phyloP scores from a whole-genome alignment of 371 early-diverging fungal species.

The Umbelopsis sp. region DNA sequence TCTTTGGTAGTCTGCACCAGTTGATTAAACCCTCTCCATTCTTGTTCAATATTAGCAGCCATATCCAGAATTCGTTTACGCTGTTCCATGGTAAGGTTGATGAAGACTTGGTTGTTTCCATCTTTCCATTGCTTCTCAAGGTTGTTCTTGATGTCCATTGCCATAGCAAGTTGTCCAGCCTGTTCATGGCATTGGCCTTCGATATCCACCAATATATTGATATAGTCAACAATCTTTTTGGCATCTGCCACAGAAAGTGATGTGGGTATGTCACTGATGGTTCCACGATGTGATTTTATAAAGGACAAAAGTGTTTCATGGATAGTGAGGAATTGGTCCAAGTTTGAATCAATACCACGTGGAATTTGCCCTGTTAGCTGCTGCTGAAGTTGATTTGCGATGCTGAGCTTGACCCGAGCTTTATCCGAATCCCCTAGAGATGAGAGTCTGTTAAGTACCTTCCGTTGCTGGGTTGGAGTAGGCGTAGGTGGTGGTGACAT shows the following conservation, averaged over 20 bases:
- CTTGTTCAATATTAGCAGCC: conserved; percentile 35
- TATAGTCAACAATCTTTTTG: conserved; percentile 35
- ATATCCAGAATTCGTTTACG: conserved; percentile 36
- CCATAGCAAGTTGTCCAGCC: conserved; percentile 32
- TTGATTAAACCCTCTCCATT: conserved; percentile 45
- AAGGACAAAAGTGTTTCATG: conserved; percentile 46
- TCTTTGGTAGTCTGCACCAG: conserved; percentile 39
- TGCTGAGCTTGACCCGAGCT: conserved; percentile 45
- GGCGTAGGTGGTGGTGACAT: conserved; percentile 14
- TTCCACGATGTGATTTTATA: conserved; percentile 41
- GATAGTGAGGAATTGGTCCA: conserved; percentile 45
- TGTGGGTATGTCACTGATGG: conserved; percentile 47
- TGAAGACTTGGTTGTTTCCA: conserved; percentile 36
- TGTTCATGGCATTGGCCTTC: conserved; percentile 39
- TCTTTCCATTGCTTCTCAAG: conserved; percentile 40
- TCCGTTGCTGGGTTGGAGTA: conserved; percentile 21
- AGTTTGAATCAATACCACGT: conserved; percentile 44
- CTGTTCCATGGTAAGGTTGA: conserved; percentile 47
- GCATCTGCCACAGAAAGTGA: conserved; percentile 34
- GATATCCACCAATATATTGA: conserved; percentile 44
- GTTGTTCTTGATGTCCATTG: conserved; percentile 32
- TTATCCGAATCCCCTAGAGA: conserved; percentile 48
- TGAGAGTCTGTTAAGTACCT: conserved; percentile 40
- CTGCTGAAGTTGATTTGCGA: conserved; percentile 45
- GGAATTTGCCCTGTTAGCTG: conserved; percentile 54